Evolutionary conservation across 345 rosid species (phyloP).

Genomic region (Mercurialis annua): DNA sequence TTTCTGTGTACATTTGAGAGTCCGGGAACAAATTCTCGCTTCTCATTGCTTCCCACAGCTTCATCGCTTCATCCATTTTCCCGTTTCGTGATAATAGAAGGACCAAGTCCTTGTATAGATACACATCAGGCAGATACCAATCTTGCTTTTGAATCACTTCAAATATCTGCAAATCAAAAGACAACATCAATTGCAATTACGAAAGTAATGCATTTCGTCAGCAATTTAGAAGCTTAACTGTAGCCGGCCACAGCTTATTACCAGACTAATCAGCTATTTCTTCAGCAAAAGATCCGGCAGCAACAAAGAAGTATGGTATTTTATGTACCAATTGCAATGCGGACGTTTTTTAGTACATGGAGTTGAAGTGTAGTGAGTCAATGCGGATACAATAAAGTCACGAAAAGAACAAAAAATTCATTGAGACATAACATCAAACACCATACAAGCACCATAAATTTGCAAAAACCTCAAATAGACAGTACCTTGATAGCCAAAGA

Average conservation of each 20-base stretch:
- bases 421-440: conserved; percentile 45
- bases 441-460: background rate
- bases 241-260: background rate
- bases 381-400: background rate
- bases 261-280: background rate
- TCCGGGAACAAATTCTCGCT: conserved; percentile 76
- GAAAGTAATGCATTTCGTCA: background rate
- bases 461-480: background rate
- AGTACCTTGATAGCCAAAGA: conserved; percentile 60
- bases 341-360: no score
- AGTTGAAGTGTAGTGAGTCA: no score
- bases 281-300: background rate
- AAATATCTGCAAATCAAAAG: conserved; percentile 51
- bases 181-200: background rate
- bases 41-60: conserved; percentile 72
- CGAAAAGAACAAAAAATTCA: conserved; percentile 8
- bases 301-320: no score
- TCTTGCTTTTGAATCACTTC: conserved; percentile 70
- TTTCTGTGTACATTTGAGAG: conserved; percentile 82
- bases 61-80: conserved; percentile 82
- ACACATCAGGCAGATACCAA: conserved; percentile 81
- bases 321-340: no score
- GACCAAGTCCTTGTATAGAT: conserved; percentile 80
- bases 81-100: conserved; percentile 54
- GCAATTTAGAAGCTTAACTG: background rate